Conservation (phyloP, 306 rosid genomes). For the Vigna reflexopilosa region DNA sequence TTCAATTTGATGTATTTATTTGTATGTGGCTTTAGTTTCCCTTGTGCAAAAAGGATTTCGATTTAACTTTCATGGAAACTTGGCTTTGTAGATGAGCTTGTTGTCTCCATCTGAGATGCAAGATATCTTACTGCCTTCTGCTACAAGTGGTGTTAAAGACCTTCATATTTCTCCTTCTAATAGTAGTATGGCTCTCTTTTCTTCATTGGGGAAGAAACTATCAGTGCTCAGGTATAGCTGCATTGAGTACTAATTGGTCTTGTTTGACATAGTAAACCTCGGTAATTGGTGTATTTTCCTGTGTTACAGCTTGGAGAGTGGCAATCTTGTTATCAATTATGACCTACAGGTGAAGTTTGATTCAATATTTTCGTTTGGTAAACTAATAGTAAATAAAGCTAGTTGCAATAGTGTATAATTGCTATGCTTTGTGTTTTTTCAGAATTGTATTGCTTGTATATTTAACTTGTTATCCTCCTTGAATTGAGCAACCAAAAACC, state of each 20-base stretch:
- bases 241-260: slow-evolving; percentile 21
- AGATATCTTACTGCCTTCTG: slow-evolving; percentile 74
- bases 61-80: slow-evolving; percentile 36
- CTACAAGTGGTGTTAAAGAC: slow-evolving; percentile 66
- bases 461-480: slow-evolving; percentile 17
- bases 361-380: slow-evolving; percentile 35
- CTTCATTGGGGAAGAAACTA: slow-evolving; percentile 76
- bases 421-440: slow-evolving; percentile 11
- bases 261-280: slow-evolving; percentile 23
- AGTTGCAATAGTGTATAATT: slow-evolving; percentile 6
- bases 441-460: background rate
- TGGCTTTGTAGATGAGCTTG: slow-evolving; percentile 77
- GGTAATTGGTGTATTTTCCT: slow-evolving; percentile 40
- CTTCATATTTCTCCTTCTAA: slow-evolving; percentile 66
- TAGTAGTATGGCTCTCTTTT: slow-evolving; percentile 67
- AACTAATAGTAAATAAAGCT: slow-evolving; percentile 26
- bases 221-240: slow-evolving; percentile 76
- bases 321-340: slow-evolving; percentile 66
- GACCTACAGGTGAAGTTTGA: slow-evolving; percentile 72
- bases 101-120: slow-evolving; percentile 79
- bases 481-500: slow-evolving; percentile 31
- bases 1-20: slow-evolving; percentile 31
- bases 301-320: slow-evolving; percentile 76
- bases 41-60: slow-evolving; percentile 29
- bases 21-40: slow-evolving; percentile 27